phyloP scores from a whole-genome alignment of 495 filamentous ascomycete species.

The Symbiotaphrina buchneri region DNA sequence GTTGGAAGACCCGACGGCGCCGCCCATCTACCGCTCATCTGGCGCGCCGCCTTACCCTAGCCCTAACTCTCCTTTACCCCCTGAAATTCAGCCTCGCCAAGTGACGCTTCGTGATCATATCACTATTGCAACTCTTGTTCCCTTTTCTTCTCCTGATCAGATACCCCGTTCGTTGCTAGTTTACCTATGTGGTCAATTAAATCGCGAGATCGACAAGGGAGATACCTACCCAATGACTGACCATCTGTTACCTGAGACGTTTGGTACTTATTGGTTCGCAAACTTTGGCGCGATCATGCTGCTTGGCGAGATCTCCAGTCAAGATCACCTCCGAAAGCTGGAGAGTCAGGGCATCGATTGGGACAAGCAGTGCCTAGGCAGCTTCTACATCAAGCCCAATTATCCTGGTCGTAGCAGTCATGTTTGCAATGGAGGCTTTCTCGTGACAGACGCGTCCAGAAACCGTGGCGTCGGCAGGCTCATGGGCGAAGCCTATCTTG shows the following conservation, averaged over 20 bases:
- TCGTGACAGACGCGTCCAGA: constrained; percentile 75
- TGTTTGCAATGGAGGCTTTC: constrained; percentile 87
- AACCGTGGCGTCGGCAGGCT: constrained; percentile 77
- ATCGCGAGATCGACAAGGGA: constrained; percentile 85
- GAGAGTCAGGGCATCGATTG: constrained; percentile 43
- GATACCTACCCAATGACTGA: constrained; percentile 93
- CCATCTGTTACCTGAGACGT: constrained; percentile 48
- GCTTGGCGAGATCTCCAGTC: constrained; percentile 51
- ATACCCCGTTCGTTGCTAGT: constrained; percentile 53
- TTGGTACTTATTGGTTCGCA: constrained; percentile 84
- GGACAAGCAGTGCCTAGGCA: constrained; percentile 69
- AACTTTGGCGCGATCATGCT: constrained; percentile 92
- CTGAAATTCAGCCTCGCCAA: constrained; percentile 50
- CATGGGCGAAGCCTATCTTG: constrained; percentile 86
- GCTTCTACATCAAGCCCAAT: constrained; percentile 94
- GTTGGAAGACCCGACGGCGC: constrained; percentile 51
- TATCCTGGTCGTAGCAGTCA: constrained; percentile 93
- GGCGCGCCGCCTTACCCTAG: constrained; percentile 41
- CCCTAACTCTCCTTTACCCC: constrained; percentile 35
- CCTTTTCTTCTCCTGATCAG: constrained; percentile 51
- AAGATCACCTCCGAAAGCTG: constrained; percentile 32
- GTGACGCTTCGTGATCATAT: constrained; percentile 80
- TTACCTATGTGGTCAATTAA: constrained; percentile 72
- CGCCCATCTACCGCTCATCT: constrained; percentile 36
- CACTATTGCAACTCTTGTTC: constrained; percentile 76